A percentile compares a stretch with the other conserved stretches of the same genome.
Conservation (phyloP, 495 filamentous ascomycete genomes). For the Terfezia claveryi region DNA sequence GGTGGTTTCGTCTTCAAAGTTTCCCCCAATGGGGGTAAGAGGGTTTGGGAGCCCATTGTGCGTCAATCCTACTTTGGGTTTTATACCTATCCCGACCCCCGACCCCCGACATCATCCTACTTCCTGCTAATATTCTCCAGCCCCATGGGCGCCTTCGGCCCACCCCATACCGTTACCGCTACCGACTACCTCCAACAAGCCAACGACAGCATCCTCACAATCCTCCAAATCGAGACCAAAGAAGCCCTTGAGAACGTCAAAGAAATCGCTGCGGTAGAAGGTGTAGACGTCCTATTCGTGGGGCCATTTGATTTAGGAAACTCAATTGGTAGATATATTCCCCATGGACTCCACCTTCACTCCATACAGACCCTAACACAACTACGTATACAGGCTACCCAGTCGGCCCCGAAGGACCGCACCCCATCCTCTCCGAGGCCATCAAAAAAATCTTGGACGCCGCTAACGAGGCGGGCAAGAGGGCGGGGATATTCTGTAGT, state of each 20-base stretch:
- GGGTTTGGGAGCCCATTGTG: slow-evolving; percentile 45
- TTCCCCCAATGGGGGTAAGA: slow-evolving; percentile 39
- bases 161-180: slow-evolving; percentile 24
- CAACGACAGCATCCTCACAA: slow-evolving; percentile 45
- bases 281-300: slow-evolving; percentile 34
- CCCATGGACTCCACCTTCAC: neutral
- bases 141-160: slow-evolving; percentile 38
- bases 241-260: slow-evolving; percentile 48
- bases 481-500: slow-evolving; percentile 51
- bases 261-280: slow-evolving; percentile 46
- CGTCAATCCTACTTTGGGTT: neutral
- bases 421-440: slow-evolving; percentile 41
- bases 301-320: slow-evolving; percentile 55
- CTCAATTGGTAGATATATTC: slow-evolving; percentile 28
- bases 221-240: slow-evolving; percentile 65
- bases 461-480: slow-evolving; percentile 44
- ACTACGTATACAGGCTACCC: slow-evolving; percentile 37
- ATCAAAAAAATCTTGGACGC: slow-evolving; percentile 43
- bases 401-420: slow-evolving; percentile 37
- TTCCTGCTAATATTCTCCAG: slow-evolving; percentile 1
- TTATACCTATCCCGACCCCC: neutral
- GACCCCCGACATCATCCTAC: neutral
- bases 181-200: slow-evolving; percentile 53
- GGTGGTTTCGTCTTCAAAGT: slow-evolving; percentile 35
- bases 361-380: too few relatives aligned